Base-by-base conservation (phyloP, 305 asterid genomes). In the Caryopteris hybrid region DNA sequence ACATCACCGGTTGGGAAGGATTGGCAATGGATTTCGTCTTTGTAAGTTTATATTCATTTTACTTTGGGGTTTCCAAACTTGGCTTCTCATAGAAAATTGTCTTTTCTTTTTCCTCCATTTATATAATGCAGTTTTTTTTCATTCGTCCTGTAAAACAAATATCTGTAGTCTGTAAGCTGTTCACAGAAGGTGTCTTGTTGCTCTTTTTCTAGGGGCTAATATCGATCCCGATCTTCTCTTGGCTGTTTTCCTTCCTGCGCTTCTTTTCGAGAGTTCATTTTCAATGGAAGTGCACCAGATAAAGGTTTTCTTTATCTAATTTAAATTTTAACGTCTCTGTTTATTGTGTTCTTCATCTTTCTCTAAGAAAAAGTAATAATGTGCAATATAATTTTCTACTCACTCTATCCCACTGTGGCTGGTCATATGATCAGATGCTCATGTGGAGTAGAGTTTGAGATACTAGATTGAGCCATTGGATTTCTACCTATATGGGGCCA, bases 231-330 rank as follows among this genome's bases (percentile, higher is more conserved):
- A 94, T 73, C 97, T 94, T 78, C 91, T 94, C 61, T 76, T 94
- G 87, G 96, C 96, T 29, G 95, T 94, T 61, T 94, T 94, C 81
- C 99, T 94, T 74, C 99, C 99, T 27, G 96, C 99, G 16, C 97
- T 91, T 70, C 99, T 94, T 71, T 94, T 94, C 39, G 99, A 91
- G 89, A 89, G 99, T 74, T 82, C 99, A 23, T 94, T 91, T 79
- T 82, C 82, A 23, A 87, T 94, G 97, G 99, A 91, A 86, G 85
- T 89, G 68, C 99, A 91, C 86, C 96, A 89, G 82, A 94, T 94
- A 76, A 94, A 94, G 99, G 99, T 91, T 47, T 78, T 72, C 69
- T 38, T 61, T 52, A 63, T 2, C n/a, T n/a, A n/a, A n/a, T n/a
- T n/a, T n/a, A n/a, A n/a, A n/a, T n/a, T n/a, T 39, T 1, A 29